Base-by-base conservation (phyloP, 805 yeast genomes). In the Teunomyces gatunensis region DNA sequence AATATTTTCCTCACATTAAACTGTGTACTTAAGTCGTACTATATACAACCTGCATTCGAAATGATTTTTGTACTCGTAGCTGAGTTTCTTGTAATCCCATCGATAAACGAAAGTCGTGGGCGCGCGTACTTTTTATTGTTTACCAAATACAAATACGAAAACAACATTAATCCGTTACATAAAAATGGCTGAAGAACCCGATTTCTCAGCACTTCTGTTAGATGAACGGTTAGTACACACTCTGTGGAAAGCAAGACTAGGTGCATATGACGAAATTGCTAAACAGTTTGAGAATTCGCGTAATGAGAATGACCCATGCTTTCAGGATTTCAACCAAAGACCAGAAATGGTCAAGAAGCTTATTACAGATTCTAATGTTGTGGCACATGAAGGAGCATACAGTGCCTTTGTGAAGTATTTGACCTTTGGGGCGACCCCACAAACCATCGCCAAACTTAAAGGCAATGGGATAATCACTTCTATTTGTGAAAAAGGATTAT, bases 341-440 rank as follows among this genome's bases (percentile, higher is more conserved):
- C 85, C 89, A 0, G 84, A 79, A 7, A 45, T 77, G 2, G 71
- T 84, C 57, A 82, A 79, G 54, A 73, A 74, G 54, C 75, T 84
- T 35, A 83, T 87, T 6, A 73, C 80, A 2, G 99, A 94, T 61
- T 64, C 85, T 28, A 94, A 94, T 61, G 97, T 90, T 15, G 94
- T 86, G 13, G 96, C 98, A 0, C 96, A 90, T 54, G 98, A 94
- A 59, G 71, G 85, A 1, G 98, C 89, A 4, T 69, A 89, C 17
- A 62, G 68, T 3, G 76, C 87, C 6, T 63, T 89, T 5, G 66
- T 67, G 11, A 73, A 80, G 4, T 78, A 80, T 56, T 66, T 87
- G 37, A 78, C 80, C 56, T 77, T 64, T 57, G 87, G 87, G 2
- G 85, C 84, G 0, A 59, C 63, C 2, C 47, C 78, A 0, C 56